Evolutionary conservation across 2,329 filamentous ascomycete genomes (phyloP).

Genomic region (Apiospora malaysiana): DNA sequence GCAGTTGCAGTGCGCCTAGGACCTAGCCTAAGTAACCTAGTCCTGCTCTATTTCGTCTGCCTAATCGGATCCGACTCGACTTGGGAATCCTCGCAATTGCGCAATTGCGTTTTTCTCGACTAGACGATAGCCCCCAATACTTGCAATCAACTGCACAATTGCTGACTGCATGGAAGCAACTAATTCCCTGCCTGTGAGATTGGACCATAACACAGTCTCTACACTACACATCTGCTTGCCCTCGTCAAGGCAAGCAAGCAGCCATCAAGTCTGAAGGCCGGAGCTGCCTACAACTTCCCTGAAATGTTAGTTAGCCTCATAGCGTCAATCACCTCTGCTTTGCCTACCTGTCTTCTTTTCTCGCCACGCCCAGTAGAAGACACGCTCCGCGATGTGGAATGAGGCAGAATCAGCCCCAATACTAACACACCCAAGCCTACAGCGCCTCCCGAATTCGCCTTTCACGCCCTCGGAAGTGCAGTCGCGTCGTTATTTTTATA

Average conservation of each 20-base stretch:
- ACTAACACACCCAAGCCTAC: background rate
- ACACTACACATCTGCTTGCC: background rate
- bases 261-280: background rate
- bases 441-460: background rate
- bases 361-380: conserved; percentile 4
- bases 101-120: conserved; percentile 7
- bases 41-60: conserved; percentile 11
- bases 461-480: background rate
- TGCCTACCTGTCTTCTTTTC: background rate
- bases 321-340: background rate
- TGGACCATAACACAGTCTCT: background rate
- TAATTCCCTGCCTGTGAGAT: background rate
- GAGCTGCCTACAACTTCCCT: background rate
- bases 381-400: background rate
- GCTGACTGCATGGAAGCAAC: conserved; percentile 6
- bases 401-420: conserved; percentile 1
- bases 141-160: conserved; percentile 3
- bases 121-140: background rate
- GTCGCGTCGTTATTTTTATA: background rate
- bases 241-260: conserved; percentile 10
- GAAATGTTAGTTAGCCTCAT: conserved; percentile 13
- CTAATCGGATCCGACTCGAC: conserved; percentile 12
- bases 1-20: conserved; percentile 10
- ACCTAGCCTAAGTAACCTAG: background rate
- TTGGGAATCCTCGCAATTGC: conserved; percentile 2